Conservation (phyloP, 169 alveolate species). For the Babesia sp. region DNA sequence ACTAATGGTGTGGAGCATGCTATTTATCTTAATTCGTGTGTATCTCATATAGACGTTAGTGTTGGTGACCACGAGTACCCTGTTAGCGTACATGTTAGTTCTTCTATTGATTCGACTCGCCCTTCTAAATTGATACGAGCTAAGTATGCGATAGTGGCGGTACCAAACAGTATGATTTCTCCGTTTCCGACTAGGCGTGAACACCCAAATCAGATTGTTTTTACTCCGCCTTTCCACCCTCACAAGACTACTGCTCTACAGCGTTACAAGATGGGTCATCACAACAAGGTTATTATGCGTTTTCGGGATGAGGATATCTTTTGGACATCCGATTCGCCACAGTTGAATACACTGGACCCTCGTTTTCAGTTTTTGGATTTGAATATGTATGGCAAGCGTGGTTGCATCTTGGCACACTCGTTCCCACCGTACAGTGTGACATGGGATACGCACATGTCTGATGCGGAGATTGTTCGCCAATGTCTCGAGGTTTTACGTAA, state of each 20-base stretch:
- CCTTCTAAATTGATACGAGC: constrained; percentile 12
- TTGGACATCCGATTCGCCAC: constrained; percentile 72
- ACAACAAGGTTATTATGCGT: constrained; percentile 75
- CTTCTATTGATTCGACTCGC: neutral
- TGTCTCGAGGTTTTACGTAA: constrained; percentile 68
- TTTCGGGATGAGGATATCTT: constrained; percentile 66
- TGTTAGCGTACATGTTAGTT: neutral
- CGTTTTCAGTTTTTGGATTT: constrained; percentile 75
- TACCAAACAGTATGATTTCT: constrained; percentile 40
- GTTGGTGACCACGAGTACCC: constrained; percentile 22
- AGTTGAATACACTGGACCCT: constrained; percentile 73
- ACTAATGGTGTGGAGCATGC: constrained; percentile 47
- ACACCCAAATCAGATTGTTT: constrained; percentile 54
- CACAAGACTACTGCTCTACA: constrained; percentile 62
- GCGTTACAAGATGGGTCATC: constrained; percentile 76
- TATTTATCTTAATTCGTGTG: constrained; percentile 67
- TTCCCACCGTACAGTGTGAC: constrained; percentile 77
- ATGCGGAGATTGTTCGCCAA: constrained; percentile 61
- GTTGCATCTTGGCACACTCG: constrained; percentile 75
- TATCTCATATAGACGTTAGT: constrained; percentile 35
- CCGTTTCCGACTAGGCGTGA: constrained; percentile 36
- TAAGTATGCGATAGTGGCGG: constrained; percentile 26
- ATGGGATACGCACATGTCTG: constrained; percentile 57
- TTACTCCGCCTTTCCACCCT: constrained; percentile 69
- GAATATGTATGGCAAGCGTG: constrained; percentile 73